These are phyloP conservation scores for Salinomyces thailandicus DNA, from an alignment of 2,329 filamentous ascomycete genomes.

Conservation along the genomic window DNA sequence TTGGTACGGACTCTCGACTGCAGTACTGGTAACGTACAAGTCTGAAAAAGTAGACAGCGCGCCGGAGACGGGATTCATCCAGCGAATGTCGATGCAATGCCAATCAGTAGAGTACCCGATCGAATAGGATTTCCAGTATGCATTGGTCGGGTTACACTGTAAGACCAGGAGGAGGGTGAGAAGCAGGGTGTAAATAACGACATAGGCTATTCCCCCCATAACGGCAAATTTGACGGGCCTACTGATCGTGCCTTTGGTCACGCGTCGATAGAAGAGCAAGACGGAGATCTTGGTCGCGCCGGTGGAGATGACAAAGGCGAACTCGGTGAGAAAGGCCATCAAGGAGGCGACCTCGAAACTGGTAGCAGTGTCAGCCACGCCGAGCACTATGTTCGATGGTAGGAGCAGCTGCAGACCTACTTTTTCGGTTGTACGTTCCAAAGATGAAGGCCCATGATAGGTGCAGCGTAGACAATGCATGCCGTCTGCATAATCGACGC, in stretches of 20 bases:
- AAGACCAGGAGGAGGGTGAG: slow-evolving; percentile 11
- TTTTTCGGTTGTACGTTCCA: too few species aligned
- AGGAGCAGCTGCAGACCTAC: too few species aligned
- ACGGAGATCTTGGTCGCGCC: slow-evolving; percentile 14
- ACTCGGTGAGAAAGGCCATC: slow-evolving; percentile 5
- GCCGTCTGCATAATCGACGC: slow-evolving; percentile 11
- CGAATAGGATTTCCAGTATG: slow-evolving; percentile 12
- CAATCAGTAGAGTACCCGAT: slow-evolving; percentile 12
- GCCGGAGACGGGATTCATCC: slow-evolving; percentile 16
- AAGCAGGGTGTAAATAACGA: slow-evolving; percentile 6
- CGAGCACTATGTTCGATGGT: too few species aligned
- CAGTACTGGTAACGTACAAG: too few species aligned
- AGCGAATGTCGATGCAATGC: slow-evolving; percentile 21
- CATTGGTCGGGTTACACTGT: slow-evolving; percentile 10
- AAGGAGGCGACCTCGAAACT: not conserved
- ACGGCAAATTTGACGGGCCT: slow-evolving; percentile 9
- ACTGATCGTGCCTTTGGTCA: slow-evolving; percentile 13
- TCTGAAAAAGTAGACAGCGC: slow-evolving; percentile 9
- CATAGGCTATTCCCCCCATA: slow-evolving; percentile 9
- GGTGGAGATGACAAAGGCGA: slow-evolving; percentile 5
- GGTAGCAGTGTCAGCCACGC: too few species aligned
- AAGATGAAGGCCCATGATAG: too few species aligned
- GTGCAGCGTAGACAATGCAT: too few species aligned
- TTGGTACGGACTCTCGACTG: too few species aligned
- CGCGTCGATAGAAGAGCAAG: slow-evolving; percentile 18